Evolutionary conservation across 1,139 yeast species (phyloP).

Genomic region (Petasospora rhodanensis): DNA sequence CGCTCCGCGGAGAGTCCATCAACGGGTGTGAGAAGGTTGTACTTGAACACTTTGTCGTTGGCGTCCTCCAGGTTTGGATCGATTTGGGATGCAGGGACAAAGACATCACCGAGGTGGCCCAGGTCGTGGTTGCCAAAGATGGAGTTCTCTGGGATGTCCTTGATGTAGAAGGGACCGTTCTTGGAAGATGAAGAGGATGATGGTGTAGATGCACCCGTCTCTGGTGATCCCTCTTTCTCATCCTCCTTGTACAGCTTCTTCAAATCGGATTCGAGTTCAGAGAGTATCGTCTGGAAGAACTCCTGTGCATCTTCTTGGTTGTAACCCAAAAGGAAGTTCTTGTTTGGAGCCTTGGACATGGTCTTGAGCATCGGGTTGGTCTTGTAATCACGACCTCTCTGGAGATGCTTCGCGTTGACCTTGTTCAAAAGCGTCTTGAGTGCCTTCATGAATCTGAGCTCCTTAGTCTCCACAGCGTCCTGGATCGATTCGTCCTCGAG

Average conservation of each 20-base stretch:
- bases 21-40: slow-evolving; percentile 73
- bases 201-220: slow-evolving; percentile 17
- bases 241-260: slow-evolving; percentile 18
- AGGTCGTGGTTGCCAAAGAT: slow-evolving; percentile 45
- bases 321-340: slow-evolving; percentile 71
- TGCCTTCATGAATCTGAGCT: slow-evolving; percentile 48
- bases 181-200: slow-evolving; percentile 14
- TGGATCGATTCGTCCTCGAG: slow-evolving; percentile 37
- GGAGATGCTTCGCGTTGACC: slow-evolving; percentile 50
- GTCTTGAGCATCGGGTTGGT: slow-evolving; percentile 61
- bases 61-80: slow-evolving; percentile 54
- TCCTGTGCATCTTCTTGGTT: slow-evolving; percentile 96
- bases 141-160: slow-evolving; percentile 29
- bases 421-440: slow-evolving; percentile 47
- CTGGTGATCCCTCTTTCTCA: not conserved
- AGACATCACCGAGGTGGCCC: slow-evolving; percentile 57
- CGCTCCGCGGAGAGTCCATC: slow-evolving; percentile 86
- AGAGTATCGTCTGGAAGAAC: slow-evolving; percentile 77
- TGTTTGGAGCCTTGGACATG: slow-evolving; percentile 77
- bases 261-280: slow-evolving; percentile 63
- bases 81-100: slow-evolving; percentile 66
- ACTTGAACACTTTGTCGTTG: slow-evolving; percentile 43
- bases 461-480: slow-evolving; percentile 25
- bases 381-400: slow-evolving; percentile 54
- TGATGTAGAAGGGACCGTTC: slow-evolving; percentile 23